Base-by-base conservation (phyloP, 1,284 basidiomycete species). In the Jaminaea rosea region DNA sequence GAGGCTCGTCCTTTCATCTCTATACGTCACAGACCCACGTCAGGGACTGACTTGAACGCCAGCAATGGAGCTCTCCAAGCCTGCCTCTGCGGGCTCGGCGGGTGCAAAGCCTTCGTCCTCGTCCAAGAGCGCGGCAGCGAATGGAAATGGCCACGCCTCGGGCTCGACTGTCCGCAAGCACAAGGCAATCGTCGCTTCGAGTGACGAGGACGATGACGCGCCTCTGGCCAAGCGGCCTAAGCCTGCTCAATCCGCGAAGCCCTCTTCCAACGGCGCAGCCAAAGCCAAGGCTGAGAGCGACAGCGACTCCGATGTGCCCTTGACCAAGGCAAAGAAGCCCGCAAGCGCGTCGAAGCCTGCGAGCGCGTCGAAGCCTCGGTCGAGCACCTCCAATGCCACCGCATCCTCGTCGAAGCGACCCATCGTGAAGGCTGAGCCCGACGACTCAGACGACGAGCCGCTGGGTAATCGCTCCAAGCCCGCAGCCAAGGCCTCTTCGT, bases 241-340 rank as follows among this genome's bases (percentile, higher is more conserved):
- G 26, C 44, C 15, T 3, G 28, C 24, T n/a, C 10, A 15, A 4
- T 27, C 44, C 19, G 6, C 17, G 23, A 19, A 36, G 28, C 7
- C 31, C 28, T 28, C 44, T 21, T 46, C 63, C 19, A 80, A 78
- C 57, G 76, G 76, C 44, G 76, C 75, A 54, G 61, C 64, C 13
- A 69, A 69, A 31, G 59, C 51, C 19, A 66, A 65, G 50, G 48
- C 49, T 41, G 52, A 37, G n/a, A 39, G 31, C 19, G 50, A 53
- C 48, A 58, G 56, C 15, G 55, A 56, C 46, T 55, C 52, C 21
- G 55, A 56, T 34, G 54, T 44, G 9, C 54, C 54, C 11, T 36
- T 56, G 34, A 41, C n/a, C 11, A 21, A 58, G 53, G 58, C 58
- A 53, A 56, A 9, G 37, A n/a, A n/a, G n/a, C n/a, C n/a, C n/a